Evolutionary conservation across 176 grass and related monocot species (phyloP).

Genomic region (Stipa capillata): DNA sequence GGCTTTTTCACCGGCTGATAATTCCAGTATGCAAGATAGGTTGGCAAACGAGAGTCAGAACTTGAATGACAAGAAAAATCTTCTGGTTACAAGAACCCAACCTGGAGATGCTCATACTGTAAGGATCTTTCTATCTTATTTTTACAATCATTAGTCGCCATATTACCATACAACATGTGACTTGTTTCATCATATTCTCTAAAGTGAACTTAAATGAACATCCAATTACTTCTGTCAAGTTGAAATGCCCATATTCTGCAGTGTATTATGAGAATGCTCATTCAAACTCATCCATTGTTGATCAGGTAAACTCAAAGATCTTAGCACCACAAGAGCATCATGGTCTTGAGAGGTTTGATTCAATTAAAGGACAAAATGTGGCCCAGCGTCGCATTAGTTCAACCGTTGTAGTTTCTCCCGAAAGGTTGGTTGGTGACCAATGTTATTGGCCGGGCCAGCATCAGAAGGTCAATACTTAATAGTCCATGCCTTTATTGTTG

Average conservation of each 20-base stretch:
- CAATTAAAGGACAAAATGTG: conserved; percentile 18
- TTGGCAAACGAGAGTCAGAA: background rate
- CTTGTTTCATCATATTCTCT: conserved; percentile 14
- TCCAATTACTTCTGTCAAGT: background rate
- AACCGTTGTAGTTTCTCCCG: conserved; percentile 7
- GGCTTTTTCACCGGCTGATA: background rate
- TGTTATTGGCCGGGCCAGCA: conserved; percentile 29
- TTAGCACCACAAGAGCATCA: conserved; percentile 14
- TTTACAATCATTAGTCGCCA: background rate
- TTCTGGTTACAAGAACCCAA: background rate
- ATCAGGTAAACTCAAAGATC: conserved; percentile 32
- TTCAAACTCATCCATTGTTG: background rate
- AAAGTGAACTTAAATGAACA: conserved; percentile 10
- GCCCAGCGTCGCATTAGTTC: background rate
- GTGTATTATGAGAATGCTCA: background rate
- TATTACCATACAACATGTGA: background rate
- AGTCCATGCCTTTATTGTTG: conserved; percentile 12
- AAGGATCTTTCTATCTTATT: conserved; percentile 11
- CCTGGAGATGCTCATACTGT: background rate
- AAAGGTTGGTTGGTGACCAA: conserved; percentile 32
- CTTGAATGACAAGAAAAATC: background rate
- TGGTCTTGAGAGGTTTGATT: conserved; percentile 19
- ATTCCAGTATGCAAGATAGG: conserved; percentile 21
- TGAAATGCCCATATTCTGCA: background rate
- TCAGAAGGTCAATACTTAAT: conserved; percentile 39